Conservation (phyloP, 1,284 basidiomycete genomes). For the Trichosporon asahii region DNA sequence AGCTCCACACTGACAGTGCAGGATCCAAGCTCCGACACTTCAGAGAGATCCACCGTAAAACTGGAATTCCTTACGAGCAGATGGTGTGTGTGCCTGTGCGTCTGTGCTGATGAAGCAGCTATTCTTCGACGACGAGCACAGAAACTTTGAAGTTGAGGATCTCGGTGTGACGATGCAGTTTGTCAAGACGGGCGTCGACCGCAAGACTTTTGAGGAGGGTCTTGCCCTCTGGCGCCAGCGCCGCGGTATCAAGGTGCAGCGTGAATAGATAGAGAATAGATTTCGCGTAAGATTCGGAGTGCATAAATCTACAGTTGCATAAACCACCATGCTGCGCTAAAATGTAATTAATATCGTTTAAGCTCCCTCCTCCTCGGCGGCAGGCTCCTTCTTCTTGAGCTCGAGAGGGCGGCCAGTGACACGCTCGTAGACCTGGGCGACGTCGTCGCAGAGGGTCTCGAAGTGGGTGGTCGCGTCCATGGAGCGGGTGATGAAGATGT, state of each 20-base stretch:
- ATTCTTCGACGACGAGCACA: constrained; percentile 76
- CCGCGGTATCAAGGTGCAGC: constrained; percentile 17
- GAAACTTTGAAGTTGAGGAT: constrained; percentile 70
- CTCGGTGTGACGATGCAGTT: constrained; percentile 68
- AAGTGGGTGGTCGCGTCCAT: constrained; percentile 99
- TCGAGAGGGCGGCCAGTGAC: constrained; percentile 56
- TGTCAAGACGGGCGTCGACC: constrained; percentile 39
- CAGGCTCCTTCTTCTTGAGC: constrained; percentile 51
- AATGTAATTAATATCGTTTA: constrained; percentile 8
- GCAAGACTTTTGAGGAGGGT: constrained; percentile 33
- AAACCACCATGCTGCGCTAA: constrained; percentile 1
- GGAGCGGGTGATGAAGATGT: constrained; percentile 94
- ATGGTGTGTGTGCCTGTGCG: constrained; percentile 62
- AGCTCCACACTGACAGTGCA: constrained; percentile 30
- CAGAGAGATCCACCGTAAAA: constrained; percentile 67
- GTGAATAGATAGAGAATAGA: neutral
- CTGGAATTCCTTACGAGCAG: constrained; percentile 74
- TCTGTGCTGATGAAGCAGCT: constrained; percentile 53
- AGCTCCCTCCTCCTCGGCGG: constrained; percentile 18
- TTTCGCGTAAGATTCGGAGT: neutral
- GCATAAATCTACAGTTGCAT: constrained; percentile 11
- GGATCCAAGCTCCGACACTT: constrained; percentile 82
- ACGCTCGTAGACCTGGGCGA: constrained; percentile 87
- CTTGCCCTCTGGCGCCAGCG: constrained; percentile 39
- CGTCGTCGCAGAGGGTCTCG: constrained; percentile 94